Evolutionary conservation across 164 flowering plant species (phyloP).

Genomic region (Warburgia ugandensis): DNA sequence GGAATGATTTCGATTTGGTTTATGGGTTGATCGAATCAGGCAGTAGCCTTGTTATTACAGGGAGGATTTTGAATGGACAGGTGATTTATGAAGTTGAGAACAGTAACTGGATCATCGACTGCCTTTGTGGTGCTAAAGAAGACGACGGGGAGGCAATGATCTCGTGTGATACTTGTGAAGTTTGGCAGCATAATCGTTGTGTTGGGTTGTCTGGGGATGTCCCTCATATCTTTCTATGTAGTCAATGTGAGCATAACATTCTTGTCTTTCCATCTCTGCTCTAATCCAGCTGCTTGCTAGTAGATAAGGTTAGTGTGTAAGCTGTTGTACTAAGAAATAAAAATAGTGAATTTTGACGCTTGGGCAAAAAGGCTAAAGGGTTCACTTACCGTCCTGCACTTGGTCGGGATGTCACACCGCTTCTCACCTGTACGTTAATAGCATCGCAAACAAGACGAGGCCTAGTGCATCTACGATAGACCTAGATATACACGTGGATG

Average conservation of each 20-base stretch:
- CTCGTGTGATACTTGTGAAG: constrained; percentile 80
- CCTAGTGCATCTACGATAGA: too few relatives aligned
- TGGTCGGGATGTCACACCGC: too few relatives aligned
- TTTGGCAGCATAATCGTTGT: constrained; percentile 81
- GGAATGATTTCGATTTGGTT: constrained; percentile 34
- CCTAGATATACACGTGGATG: too few relatives aligned
- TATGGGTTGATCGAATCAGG: constrained; percentile 31
- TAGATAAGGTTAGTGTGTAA: too few relatives aligned
- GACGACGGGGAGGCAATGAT: constrained; percentile 89
- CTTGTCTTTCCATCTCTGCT: constrained; percentile 43
- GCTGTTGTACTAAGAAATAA: too few relatives aligned
- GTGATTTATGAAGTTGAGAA: constrained; percentile 20
- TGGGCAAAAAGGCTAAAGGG: too few relatives aligned
- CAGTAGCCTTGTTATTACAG: constrained; percentile 37
- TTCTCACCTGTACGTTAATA: too few relatives aligned
- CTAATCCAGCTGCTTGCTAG: too few relatives aligned
- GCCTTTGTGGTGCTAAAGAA: constrained; percentile 69
- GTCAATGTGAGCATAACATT: constrained; percentile 64
- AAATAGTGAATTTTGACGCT: too few relatives aligned
- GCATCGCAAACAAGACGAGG: too few relatives aligned
- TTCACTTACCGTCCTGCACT: too few relatives aligned
- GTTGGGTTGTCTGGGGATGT: constrained; percentile 47
- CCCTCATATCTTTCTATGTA: constrained; percentile 69
- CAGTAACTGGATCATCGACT: constrained; percentile 34
- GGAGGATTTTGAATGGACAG: constrained; percentile 15